Evolutionary conservation across 345 rosid species (phyloP), one percentile per base, ranked within the genome.

Genomic region (Luvunga scandens): DNA sequence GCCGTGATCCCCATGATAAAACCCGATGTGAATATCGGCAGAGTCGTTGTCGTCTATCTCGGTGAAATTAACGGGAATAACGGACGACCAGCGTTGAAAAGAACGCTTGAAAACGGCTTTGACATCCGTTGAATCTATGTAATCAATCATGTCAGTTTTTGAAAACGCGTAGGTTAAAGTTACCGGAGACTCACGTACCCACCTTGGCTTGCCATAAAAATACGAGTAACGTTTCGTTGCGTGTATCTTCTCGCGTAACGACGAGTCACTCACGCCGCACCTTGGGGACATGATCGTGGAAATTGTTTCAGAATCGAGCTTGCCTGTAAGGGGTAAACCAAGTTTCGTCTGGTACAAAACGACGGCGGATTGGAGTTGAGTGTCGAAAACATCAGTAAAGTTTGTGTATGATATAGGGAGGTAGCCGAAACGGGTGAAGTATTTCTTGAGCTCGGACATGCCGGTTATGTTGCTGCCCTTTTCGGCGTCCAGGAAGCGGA

Each of bases 391-490:
- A 31, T 93, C 97, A 33, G 91, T 88, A 75, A 91, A 81, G 61
- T 80, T 89, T 6, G 56, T 31, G 76, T 76, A 80, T 21, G 82
- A 61, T 53, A 71, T 38, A 19, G 81, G 45, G 59, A 91, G 88
- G 83, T 96, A 96, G 10, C 99, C 99, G 85, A 94, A 96, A 2
- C 86, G 91, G 83, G 82, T 81, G 71, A 96, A 91, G 87, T 94
- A 96, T 19, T 80, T 82, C 87, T 96, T 96, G 67, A 96, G 93
- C 75, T 92, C 95, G 0, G 95, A 89, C 81, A 96, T 92, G 85
- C 99, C 98, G 66, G 55, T 80, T 76, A 91, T 88, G 65, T 84
- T 84, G 88, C 89, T 87, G 5, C 98, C 98, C 73, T 78, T 71
- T 34, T 84, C 91, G 71, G 89, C 94, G 62, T 94, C 97, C 0